Conservation (phyloP, 371 early-diverging fungal genomes). For the Coemansia sp. region DNA sequence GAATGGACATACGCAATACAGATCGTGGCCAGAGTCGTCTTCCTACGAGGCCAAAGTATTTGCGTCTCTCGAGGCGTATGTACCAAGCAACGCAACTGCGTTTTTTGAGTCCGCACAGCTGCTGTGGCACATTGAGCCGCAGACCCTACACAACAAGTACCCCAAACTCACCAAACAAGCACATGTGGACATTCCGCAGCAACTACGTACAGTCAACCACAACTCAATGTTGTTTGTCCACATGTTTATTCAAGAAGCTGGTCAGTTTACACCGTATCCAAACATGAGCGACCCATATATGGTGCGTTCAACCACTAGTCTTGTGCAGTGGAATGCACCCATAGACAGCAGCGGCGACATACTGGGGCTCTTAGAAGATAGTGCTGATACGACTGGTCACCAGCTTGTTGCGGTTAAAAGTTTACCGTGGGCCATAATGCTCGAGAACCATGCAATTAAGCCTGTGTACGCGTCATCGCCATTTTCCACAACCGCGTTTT, state of each 20-base stretch:
- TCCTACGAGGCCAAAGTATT: conserved; percentile 14
- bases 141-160: background rate
- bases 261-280: conserved; percentile 1
- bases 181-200: background rate
- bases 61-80: background rate
- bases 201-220: background rate
- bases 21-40: conserved; percentile 5
- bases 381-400: background rate
- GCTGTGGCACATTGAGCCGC: conserved; percentile 15
- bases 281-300: conserved; percentile 7
- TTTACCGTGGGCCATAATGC: conserved; percentile 10
- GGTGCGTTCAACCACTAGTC: conserved; percentile 1
- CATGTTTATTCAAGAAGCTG: conserved; percentile 11
- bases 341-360: background rate
- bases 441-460: background rate
- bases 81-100: background rate
- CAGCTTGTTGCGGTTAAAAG: conserved; percentile 5
- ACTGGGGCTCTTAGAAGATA: background rate
- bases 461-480: background rate
- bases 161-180: conserved; percentile 5
- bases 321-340: conserved; percentile 7
- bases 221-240: conserved; percentile 10
- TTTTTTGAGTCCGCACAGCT: conserved; percentile 18
- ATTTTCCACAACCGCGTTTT: background rate
- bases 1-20: background rate